Percentiles rank a stretch among this genome's conserved stretches.
Evolutionary conservation across 768 basidiomycete species (phyloP).

Genomic region (Agrocybe chaxingu): DNA sequence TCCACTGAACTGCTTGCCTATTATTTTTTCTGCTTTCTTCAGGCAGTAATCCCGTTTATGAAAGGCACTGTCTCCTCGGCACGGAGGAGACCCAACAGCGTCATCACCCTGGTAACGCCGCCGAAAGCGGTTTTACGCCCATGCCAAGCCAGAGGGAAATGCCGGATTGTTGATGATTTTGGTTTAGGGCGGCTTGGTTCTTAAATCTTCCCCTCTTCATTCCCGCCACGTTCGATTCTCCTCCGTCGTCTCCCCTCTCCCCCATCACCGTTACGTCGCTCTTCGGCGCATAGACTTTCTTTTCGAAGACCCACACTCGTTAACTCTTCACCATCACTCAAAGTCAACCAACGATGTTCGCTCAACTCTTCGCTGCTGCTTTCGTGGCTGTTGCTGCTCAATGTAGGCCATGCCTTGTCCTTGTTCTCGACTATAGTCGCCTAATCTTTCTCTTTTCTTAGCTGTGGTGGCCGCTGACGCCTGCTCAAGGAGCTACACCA

Average conservation of each 20-base stretch:
- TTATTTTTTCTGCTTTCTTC: no score
- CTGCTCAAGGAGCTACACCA: constrained; percentile 53
- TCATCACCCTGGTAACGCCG: no score
- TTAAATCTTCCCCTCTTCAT: no score
- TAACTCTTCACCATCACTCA: neutral
- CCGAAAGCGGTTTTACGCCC: no score
- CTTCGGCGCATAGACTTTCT: constrained; percentile 9
- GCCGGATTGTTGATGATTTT: no score
- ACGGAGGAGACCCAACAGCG: no score
- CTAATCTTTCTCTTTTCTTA: constrained; percentile 1
- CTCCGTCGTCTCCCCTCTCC: neutral
- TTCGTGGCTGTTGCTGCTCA: constrained; percentile 16
- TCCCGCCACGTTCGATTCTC: no score
- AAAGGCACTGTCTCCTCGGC: no score
- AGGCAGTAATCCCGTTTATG: no score
- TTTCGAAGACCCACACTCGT: constrained; percentile 15
- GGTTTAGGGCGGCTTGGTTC: no score
- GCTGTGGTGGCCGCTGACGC: constrained; percentile 14
- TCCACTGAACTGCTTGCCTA: no score
- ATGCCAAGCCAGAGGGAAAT: no score
- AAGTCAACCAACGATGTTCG: constrained; percentile 14
- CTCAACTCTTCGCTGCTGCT: constrained; percentile 16
- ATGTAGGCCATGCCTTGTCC: constrained; percentile 9
- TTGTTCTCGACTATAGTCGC: neutral
- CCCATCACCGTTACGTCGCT: neutral